Evolutionary conservation across 192 early-diverging fungal species (phyloP).

Genomic region (Backusella tarrabulga): DNA sequence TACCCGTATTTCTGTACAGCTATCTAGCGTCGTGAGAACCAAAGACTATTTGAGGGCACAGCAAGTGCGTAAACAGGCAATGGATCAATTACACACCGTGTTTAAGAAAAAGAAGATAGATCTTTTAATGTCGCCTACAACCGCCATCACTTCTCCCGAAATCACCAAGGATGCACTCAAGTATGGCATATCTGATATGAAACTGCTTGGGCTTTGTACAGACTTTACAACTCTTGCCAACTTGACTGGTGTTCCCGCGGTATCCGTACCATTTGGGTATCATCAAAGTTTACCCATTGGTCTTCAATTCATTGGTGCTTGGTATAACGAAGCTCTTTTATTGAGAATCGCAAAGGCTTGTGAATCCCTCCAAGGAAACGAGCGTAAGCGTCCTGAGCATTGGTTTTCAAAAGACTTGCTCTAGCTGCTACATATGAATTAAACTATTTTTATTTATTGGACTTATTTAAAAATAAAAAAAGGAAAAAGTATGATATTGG

Average conservation of each 20-base stretch:
- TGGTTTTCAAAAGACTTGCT: conserved; percentile 2
- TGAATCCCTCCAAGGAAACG: conserved; percentile 42
- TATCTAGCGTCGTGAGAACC: conserved; percentile 31
- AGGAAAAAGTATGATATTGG: too few relatives aligned
- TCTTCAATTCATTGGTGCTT: conserved; percentile 65
- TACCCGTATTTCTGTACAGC: conserved; percentile 39
- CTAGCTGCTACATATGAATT: neutral
- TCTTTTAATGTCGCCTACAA: conserved; percentile 62
- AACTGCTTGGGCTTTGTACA: conserved; percentile 48
- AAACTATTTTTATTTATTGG: neutral
- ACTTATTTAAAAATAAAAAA: neutral
- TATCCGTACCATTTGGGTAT: conserved; percentile 62
- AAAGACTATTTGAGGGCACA: conserved; percentile 54
- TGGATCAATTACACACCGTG: conserved; percentile 45
- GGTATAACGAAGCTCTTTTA: conserved; percentile 66
- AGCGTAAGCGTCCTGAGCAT: conserved; percentile 33
- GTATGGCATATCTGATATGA: conserved; percentile 57
- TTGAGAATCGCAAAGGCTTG: conserved; percentile 56
- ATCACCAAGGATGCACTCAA: conserved; percentile 39
- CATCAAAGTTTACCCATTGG: conserved; percentile 57
- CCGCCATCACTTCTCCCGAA: conserved; percentile 55
- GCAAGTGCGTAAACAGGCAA: conserved; percentile 52
- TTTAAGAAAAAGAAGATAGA: conserved; percentile 52
- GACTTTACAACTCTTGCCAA: conserved; percentile 63
- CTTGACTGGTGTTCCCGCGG: conserved; percentile 62